Conservation (phyloP, 495 filamentous ascomycete species). For the Niebla homalea region DNA sequence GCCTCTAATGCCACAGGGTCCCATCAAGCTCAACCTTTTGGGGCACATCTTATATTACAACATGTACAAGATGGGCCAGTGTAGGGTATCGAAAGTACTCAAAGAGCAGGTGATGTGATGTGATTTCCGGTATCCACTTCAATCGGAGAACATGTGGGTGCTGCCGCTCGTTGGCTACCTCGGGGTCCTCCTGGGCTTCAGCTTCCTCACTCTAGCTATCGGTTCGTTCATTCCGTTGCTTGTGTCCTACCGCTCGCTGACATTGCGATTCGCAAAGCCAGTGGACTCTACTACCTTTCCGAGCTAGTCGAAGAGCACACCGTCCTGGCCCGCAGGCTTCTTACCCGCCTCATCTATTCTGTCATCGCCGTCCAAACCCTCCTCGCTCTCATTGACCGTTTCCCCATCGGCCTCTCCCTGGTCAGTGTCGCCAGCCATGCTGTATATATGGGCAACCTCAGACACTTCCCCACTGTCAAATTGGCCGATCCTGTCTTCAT, state of each 20-base stretch:
- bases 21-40: too few species aligned
- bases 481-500: conserved; percentile 82
- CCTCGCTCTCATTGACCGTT: conserved; percentile 67
- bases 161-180: conserved; percentile 79
- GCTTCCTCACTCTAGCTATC: conserved; percentile 85
- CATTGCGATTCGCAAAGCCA: conserved; percentile 43
- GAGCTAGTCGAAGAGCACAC: conserved; percentile 97
- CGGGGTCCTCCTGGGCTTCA: conserved; percentile 77
- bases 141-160: conserved; percentile 66
- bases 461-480: conserved; percentile 78
- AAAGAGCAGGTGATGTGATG: too few species aligned
- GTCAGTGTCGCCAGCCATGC: conserved; percentile 73
- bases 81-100: too few species aligned
- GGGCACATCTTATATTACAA: too few species aligned
- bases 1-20: too few species aligned
- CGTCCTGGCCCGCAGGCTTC: conserved; percentile 71
- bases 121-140: not conserved
- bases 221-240: conserved; percentile 39
- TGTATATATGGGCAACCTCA: conserved; percentile 80
- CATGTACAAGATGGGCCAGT: too few species aligned
- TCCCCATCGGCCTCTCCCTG: conserved; percentile 58
- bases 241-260: conserved; percentile 7
- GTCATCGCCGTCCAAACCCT: conserved; percentile 64
- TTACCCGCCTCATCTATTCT: conserved; percentile 72
- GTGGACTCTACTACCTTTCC: conserved; percentile 94